Evolutionary conservation across 169 alveolate genomes (phyloP), one percentile per base, ranked within the genome.

Genomic region (Plasmodium malariae): DNA sequence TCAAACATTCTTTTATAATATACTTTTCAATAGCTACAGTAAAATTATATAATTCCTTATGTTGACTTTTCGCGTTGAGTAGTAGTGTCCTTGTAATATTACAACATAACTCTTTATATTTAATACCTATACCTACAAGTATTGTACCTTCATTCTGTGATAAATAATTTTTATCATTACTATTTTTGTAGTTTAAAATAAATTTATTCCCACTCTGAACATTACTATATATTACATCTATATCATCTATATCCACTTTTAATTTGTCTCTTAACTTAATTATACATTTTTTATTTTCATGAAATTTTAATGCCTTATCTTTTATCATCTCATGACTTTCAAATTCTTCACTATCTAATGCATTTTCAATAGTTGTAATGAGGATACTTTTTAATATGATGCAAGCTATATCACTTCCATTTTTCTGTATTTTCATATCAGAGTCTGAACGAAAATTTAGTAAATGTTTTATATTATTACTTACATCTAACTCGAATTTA

Each of bases 141-240:
- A 94, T 94, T 2, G 94, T 83, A 14, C 96, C 96, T 21, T 94
- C 94, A 65, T 87, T 89, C 65, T 92, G 95, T 0, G 96, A 94
- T 24, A 94, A 93, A 40, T 70, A 70, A 51, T 72, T 89, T 12
- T 92, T 94, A 43, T 88, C 87, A 26, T 93, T 94, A 49, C 91
- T 92, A 24, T 76, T 95, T 59, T 95, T 95, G 32, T 88, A 91
- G n/a, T 86, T 68, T 57, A 94, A 86, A 28, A 62, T 49, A 85
- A 88, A 94, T 19, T 92, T 80, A 59, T 80, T 92, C 1, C 96
- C 96, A 91, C 96, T 94, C 63, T 94, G 96, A 0, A 94, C 96
- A 60, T 87, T 94, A 73, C 96, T 87, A 76, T 94, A 94, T 0
- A 92, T 87, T 24, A 92, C 93, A 60, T 94, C 96, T 36, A 92